A percentile compares a stretch with the other conserved stretches of the same genome.
Conservation (phyloP, 2,329 filamentous ascomycete species). For the Fusarium virguliforme region DNA sequence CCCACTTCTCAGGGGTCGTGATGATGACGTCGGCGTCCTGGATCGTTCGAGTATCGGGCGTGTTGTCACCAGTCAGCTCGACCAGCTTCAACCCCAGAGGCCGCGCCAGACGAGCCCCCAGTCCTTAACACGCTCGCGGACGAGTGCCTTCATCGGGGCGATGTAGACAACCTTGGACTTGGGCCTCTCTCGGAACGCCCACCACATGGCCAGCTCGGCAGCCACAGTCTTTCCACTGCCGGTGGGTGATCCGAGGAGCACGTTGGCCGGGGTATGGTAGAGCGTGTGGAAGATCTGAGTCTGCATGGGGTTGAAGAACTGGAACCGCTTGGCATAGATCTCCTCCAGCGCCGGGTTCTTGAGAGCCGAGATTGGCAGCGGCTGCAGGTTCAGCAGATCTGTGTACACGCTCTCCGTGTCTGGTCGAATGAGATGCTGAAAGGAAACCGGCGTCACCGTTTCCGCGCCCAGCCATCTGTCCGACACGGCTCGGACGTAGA, state of each 20-base stretch:
- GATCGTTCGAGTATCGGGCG: slow-evolving; percentile 95
- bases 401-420: slow-evolving; percentile 99
- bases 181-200: slow-evolving; percentile 94
- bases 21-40: slow-evolving; percentile 97
- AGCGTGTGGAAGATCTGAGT: slow-evolving; percentile 98
- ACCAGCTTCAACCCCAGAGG: slow-evolving; percentile 92
- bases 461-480: slow-evolving; percentile 98
- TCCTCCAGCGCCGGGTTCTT: slow-evolving; percentile 91
- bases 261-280: slow-evolving; percentile 93
- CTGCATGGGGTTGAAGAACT: slow-evolving; percentile 99
- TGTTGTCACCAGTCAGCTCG: slow-evolving; percentile 97
- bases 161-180: slow-evolving; percentile 99
- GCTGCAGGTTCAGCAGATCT: slow-evolving; percentile 91
- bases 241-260: slow-evolving; percentile 94
- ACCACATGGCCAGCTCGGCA: slow-evolving; percentile 98
- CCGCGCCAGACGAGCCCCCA: slow-evolving; percentile 86
- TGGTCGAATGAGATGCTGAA: slow-evolving; percentile 96
- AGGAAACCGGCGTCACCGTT: slow-evolving; percentile 94
- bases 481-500: slow-evolving; percentile 94
- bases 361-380: slow-evolving; percentile 86
- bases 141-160: slow-evolving; percentile 98
- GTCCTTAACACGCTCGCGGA: slow-evolving; percentile 95
- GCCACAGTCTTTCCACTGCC: slow-evolving; percentile 98
- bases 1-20: slow-evolving; percentile 99
- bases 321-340: slow-evolving; percentile 89